Evolutionary conservation across 345 rosid genomes (phyloP), one percentile per base, ranked within the genome.

Genomic region (Ricinus communis): DNA sequence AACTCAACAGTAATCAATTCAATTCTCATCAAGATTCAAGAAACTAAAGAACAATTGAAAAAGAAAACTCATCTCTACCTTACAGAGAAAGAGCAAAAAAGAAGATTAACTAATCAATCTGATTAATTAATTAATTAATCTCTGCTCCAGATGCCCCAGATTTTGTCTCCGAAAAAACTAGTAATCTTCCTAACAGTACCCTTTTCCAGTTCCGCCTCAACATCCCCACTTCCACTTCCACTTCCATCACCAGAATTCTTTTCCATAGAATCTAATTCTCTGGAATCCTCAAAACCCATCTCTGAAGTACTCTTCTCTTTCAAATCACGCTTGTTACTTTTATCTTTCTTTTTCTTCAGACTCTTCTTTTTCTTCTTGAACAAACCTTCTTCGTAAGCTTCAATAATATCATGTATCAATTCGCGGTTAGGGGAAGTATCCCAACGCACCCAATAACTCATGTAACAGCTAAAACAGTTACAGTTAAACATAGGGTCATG

Each of bases 401-500:
- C 88, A 47, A 85, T 76, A 50, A 78, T 76, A 61, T 85, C 84
- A 27, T 85, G 78, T 40, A 85, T 82, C 28, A 72, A 52, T 40
- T 85, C 70, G 54, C 80, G 82, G 73, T 77, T 80, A 1, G 82
- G 81, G 11, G 85, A 82, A 54, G 33, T 33, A 70, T 85, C 84
- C 88, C 84, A 82, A 25, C 81, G 61, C 5, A 70, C 81, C 88
- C 85, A 85, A 59, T 63, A 85, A 51, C 76, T 80, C 54, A 43
- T 71, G 74, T 85, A 85, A 60, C 88, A 85, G 55, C 74, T 30
- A 54, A 85, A 85, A 73, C 85, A 85, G 63, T 41, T 53, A 73
- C 85, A 85, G 12, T 67, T 69, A 69, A 85, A 85, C 47, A 36
- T 2, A 46, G 77, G 78, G 13, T 30, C 57, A 52, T 82, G 82